Conservation (phyloP, 148 eudicot genomes). For the Tetragonia tetragonoides region DNA sequence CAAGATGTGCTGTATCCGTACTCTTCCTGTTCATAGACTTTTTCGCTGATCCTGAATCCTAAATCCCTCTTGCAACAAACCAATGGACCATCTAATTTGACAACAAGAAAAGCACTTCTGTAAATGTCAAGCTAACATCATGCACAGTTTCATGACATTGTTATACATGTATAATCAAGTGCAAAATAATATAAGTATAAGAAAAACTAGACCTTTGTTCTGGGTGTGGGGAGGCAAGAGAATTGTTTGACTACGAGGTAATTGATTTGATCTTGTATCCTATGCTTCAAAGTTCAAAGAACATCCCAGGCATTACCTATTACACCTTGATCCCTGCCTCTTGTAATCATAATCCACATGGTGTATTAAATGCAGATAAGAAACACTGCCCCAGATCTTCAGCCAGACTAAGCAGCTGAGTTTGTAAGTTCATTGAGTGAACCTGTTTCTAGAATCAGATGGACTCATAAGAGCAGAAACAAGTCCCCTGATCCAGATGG, state of each 20-base stretch:
- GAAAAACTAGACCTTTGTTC: background rate
- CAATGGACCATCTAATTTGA: slow-evolving; percentile 33
- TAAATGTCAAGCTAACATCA: slow-evolving; percentile 16
- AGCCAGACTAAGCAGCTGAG: slow-evolving; percentile 77
- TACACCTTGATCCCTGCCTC: slow-evolving; percentile 99
- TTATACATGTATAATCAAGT: background rate
- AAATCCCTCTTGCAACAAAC: slow-evolving; percentile 55
- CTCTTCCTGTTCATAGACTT: slow-evolving; percentile 88
- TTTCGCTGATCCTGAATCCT: slow-evolving; percentile 51
- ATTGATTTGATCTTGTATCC: background rate
- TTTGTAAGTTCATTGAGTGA: slow-evolving; percentile 72
- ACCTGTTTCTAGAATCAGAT: slow-evolving; percentile 98
- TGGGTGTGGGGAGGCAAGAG: background rate
- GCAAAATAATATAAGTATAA: background rate
- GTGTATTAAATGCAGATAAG: slow-evolving; percentile 83
- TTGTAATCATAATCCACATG: slow-evolving; percentile 65
- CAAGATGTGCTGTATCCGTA: slow-evolving; percentile 97
- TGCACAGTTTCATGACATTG: background rate
- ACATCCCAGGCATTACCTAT: slow-evolving; percentile 12
- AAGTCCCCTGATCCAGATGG: slow-evolving; percentile 72
- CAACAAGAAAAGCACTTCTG: slow-evolving; percentile 11
- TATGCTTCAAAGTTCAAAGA: background rate
- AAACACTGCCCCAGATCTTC: slow-evolving; percentile 83
- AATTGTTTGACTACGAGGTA: background rate
- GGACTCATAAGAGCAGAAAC: slow-evolving; percentile 99